Evolutionary conservation across 768 basidiomycete species (phyloP).

Genomic region (Astraeus odoratus): DNA sequence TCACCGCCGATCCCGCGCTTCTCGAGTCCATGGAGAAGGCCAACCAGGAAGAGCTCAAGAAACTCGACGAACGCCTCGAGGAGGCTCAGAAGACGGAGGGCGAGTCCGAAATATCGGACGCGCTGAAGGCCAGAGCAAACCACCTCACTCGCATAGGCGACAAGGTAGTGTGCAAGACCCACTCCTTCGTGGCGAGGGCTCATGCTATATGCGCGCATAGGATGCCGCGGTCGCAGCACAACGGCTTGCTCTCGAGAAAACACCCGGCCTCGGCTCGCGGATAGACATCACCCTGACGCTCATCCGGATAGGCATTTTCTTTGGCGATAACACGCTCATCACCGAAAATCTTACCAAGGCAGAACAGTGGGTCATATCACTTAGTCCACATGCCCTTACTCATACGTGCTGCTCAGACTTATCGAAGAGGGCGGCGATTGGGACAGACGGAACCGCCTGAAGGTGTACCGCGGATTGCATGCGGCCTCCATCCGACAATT

Average conservation of each 20-base stretch:
- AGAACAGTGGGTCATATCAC: conserved; percentile 51
- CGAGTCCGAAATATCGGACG: conserved; percentile 89
- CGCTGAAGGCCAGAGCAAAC: conserved; percentile 74
- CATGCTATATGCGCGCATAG: conserved; percentile 55
- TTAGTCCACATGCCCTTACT: background rate
- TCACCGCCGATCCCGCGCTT: conserved; percentile 24
- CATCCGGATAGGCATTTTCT: conserved; percentile 88
- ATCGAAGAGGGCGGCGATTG: conserved; percentile 97
- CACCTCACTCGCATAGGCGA: conserved; percentile 82
- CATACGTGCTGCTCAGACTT: conserved; percentile 39
- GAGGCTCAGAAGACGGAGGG: conserved; percentile 90
- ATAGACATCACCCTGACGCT: conserved; percentile 91
- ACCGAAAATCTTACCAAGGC: conserved; percentile 69
- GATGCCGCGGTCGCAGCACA: conserved; percentile 78
- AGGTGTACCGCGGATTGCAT: conserved; percentile 90
- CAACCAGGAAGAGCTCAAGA: conserved; percentile 66
- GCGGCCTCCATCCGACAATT: conserved; percentile 87
- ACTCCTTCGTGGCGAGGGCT: conserved; percentile 23
- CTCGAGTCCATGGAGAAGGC: conserved; percentile 37
- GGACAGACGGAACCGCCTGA: conserved; percentile 94
- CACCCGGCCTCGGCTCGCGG: conserved; percentile 83
- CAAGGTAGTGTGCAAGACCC: conserved; percentile 35
- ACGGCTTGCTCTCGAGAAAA: conserved; percentile 82
- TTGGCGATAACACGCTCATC: conserved; percentile 68
- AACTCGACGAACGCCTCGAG: conserved; percentile 68